These are phyloP conservation scores for Aureobasidium sp. DNA, from an alignment of 2,329 filamentous ascomycete species.

Conservation along the genomic window DNA sequence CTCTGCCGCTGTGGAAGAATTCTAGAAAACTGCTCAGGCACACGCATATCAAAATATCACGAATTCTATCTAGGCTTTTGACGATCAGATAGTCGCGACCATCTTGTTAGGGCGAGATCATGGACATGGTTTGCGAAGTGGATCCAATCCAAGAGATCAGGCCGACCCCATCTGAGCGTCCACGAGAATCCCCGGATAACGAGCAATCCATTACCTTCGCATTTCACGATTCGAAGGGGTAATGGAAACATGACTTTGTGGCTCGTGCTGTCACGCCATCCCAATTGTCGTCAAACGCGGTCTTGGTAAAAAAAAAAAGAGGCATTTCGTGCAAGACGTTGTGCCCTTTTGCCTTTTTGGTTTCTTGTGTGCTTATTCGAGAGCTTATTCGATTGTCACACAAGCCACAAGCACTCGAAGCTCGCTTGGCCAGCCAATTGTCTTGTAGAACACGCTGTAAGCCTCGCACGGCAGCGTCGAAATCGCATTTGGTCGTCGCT, in stretches of 20 bases:
- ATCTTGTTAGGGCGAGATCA: background rate
- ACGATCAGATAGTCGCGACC: background rate
- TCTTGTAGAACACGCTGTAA: background rate
- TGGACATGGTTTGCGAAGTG: background rate
- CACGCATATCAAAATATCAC: background rate
- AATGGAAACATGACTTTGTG: background rate
- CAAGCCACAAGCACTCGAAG: constrained; percentile 7
- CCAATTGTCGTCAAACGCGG: background rate
- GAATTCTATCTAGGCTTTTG: background rate
- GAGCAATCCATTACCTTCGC: constrained; percentile 10
- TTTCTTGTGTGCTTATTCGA: background rate
- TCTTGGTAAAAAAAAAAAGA: background rate
- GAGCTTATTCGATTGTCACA: background rate
- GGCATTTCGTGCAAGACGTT: background rate
- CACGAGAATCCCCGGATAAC: constrained; percentile 9
- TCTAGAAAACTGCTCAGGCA: background rate
- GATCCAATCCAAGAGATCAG: background rate
- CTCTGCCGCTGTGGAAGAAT: background rate
- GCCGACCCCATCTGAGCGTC: constrained; percentile 16
- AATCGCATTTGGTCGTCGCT: background rate
- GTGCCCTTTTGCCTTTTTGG: background rate
- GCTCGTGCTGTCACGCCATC: constrained; percentile 13
- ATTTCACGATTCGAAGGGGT: constrained; percentile 12
- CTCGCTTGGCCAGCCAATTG: constrained; percentile 7
- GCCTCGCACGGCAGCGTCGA: background rate